These are phyloP conservation scores for Solioccasus polychromus DNA, from an alignment of 768 basidiomycete genomes.

Conservation along the genomic window DNA sequence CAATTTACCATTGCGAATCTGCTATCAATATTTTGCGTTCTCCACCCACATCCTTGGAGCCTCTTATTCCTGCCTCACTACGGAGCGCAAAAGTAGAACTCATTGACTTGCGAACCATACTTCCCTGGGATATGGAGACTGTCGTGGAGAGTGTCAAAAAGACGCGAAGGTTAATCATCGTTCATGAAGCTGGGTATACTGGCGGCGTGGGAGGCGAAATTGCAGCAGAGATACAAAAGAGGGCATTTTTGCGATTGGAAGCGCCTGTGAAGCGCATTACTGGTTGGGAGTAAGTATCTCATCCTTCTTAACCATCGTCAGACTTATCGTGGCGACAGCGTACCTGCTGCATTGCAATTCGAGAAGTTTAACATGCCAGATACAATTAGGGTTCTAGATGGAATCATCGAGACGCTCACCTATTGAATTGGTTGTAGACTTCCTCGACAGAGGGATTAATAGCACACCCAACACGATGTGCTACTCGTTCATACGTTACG, in stretches of 20 bases:
- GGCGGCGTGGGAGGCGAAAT: constrained; percentile 91
- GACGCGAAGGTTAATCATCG: constrained; percentile 82
- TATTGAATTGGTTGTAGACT: constrained; percentile 55
- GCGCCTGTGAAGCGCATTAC: constrained; percentile 86
- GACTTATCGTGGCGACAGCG: constrained; percentile 41
- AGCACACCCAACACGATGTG: background rate
- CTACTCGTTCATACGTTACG: constrained; percentile 1
- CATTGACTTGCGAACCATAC: constrained; percentile 84
- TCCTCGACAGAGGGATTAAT: background rate
- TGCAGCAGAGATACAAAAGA: constrained; percentile 84
- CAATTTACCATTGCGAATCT: constrained; percentile 84
- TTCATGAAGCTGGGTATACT: constrained; percentile 88
- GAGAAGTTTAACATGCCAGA: constrained; percentile 95
- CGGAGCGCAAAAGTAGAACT: constrained; percentile 78
- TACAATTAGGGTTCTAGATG: constrained; percentile 77
- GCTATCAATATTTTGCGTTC: constrained; percentile 71
- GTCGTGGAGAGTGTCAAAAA: constrained; percentile 79
- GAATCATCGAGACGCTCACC: constrained; percentile 75
- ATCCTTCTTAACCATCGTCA: constrained; percentile 4
- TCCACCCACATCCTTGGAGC: constrained; percentile 62
- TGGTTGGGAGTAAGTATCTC: constrained; percentile 85
- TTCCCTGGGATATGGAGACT: constrained; percentile 86
- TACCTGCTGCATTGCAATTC: constrained; percentile 80
- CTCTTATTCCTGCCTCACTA: constrained; percentile 60
- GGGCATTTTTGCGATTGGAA: constrained; percentile 83